Evolutionary conservation across 768 basidiomycete species (phyloP), one percentile per base, ranked within the genome.

Genomic region (Collybia mongolica): DNA sequence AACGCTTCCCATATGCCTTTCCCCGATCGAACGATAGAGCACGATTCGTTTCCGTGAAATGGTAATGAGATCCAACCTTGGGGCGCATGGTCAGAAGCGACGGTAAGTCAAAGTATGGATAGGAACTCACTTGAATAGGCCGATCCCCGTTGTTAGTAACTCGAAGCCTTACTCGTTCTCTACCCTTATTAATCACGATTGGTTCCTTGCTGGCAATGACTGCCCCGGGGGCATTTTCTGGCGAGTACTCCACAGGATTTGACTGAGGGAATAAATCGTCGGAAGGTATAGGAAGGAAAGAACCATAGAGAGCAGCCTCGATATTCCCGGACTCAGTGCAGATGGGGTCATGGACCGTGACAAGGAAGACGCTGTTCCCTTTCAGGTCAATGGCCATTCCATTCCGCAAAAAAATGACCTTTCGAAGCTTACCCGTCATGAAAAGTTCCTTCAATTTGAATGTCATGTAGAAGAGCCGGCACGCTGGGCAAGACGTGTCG

Each of bases 401-500:
- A 43, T 29, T n/a, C n/a, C n/a, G 14, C 8, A 28, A 17, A 23
- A 24, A 20, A 32, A 32, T 6, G 14, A 14, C 22, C 18, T 26
- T 22, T 26, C 24, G 23, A 20, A 49, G 56, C 80, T 36, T 59
- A 91, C 93, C 89, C 89, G 55, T 94, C 94, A 5, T 68, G 74
- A 60, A 98, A 93, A 1, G 93, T 95, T 11, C 94, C 94, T 64
- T 98, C 94, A 0, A 97, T 93, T 64, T 97, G 94, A 28, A 99
- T 86, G 57, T 96, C 87, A 56, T 93, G 86, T 20, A 98, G 66
- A 41, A 85, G 76, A 6, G 73, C 70, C 0, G 86, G 79, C 0
- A 98, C 94, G 38, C 82, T 81, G 0, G 93, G 83, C 47, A 94
- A 76, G 38, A 98, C 96, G 69, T 98, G 96, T 40, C 91, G 70